Evolutionary conservation across 306 rosid genomes (phyloP).

Genomic region (Argentina anserina): DNA sequence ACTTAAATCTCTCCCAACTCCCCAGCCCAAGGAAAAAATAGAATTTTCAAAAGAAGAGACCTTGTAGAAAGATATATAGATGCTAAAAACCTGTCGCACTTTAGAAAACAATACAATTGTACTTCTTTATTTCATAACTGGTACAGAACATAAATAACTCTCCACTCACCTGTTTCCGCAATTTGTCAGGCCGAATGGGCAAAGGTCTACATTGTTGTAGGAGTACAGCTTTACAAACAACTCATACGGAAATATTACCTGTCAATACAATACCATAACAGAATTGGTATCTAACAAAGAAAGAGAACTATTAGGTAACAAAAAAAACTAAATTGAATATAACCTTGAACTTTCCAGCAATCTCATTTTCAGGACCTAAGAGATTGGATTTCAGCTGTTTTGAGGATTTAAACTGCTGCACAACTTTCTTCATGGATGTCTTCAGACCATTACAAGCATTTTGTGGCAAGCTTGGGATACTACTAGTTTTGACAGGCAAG

Average conservation of each 20-base stretch:
- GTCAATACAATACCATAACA: constrained; percentile 29
- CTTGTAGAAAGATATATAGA: not conserved
- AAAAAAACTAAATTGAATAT: constrained; percentile 8
- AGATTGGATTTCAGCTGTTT: constrained; percentile 42
- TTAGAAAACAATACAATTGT: too few relatives aligned
- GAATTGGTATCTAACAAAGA: constrained; percentile 21
- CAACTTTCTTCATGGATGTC: constrained; percentile 63
- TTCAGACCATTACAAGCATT: constrained; percentile 62
- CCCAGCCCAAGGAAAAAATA: not conserved
- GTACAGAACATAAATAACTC: constrained; percentile 27
- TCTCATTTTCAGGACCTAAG: constrained; percentile 41
- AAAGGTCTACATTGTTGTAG: constrained; percentile 49
- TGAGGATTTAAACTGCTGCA: constrained; percentile 66
- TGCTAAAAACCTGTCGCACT: not conserved
- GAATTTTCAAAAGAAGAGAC: not conserved
- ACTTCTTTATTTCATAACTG: too few relatives aligned
- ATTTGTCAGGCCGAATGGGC: constrained; percentile 70
- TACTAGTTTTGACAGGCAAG: constrained; percentile 40
- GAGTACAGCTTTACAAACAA: constrained; percentile 57
- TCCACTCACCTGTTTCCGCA: constrained; percentile 71
- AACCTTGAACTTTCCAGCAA: constrained; percentile 34
- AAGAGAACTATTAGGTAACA: constrained; percentile 7
- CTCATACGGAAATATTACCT: constrained; percentile 64
- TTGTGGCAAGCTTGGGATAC: constrained; percentile 40
- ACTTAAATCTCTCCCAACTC: not conserved